phyloP scores from a whole-genome alignment of 306 rosid genomes.

The Neltuma alba region DNA sequence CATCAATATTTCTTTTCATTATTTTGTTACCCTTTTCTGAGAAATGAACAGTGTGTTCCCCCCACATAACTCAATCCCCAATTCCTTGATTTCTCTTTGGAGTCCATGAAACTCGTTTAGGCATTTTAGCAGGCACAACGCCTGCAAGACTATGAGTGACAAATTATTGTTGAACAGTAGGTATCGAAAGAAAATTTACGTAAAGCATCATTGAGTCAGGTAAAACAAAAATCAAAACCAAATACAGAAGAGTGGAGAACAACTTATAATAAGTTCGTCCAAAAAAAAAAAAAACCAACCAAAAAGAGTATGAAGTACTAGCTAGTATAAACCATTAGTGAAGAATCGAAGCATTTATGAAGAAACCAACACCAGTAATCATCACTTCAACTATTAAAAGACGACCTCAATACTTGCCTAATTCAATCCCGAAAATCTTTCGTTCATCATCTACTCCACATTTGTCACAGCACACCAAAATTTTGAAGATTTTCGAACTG shows the following conservation, averaged over 20 bases:
- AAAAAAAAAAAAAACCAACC: background rate
- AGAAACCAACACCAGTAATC: background rate
- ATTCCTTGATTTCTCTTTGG: background rate
- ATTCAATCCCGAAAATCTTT: background rate
- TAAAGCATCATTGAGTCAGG: background rate
- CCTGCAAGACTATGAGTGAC: background rate
- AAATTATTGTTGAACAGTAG: background rate
- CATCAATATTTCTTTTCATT: slow-evolving; percentile 14
- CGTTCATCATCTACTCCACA: background rate
- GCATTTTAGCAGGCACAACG: background rate
- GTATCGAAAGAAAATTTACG: background rate
- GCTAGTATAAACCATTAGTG: too few relatives aligned
- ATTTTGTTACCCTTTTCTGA: background rate
- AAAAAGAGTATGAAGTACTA: too few relatives aligned
- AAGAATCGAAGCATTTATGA: background rate
- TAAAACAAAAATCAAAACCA: background rate
- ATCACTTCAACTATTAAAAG: background rate
- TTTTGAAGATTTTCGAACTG: background rate
- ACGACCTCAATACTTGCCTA: background rate
- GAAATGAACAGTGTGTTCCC: background rate
- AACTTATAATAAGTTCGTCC: background rate
- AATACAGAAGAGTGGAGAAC: background rate
- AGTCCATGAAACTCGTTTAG: background rate
- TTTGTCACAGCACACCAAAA: background rate
- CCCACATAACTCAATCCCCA: background rate